These are phyloP conservation scores for Orychophragmus violaceus DNA, from an alignment of 345 rosid species.

Conservation along the genomic window DNA sequence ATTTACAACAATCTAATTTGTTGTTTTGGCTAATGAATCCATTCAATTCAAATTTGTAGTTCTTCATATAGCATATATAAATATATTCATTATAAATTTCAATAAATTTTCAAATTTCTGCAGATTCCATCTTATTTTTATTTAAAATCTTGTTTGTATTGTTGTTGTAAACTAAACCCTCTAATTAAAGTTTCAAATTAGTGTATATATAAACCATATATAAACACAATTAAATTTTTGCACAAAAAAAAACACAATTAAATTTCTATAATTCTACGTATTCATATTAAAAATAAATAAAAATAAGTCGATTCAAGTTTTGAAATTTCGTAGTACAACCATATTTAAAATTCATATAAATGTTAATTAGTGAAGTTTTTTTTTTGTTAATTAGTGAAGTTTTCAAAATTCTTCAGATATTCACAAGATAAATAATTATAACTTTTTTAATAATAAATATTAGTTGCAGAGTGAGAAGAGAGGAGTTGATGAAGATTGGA, in stretches of 20 bases:
- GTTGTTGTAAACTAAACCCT: background rate
- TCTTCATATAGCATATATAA: too few relatives aligned
- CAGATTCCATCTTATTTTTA: background rate
- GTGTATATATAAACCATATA: background rate
- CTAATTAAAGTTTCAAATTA: background rate
- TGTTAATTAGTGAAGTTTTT: background rate
- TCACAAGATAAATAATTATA: background rate
- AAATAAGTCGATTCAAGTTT: background rate
- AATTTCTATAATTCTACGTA: background rate
- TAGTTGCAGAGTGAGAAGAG: constrained; percentile 20
- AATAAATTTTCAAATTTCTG: background rate
- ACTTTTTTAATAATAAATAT: background rate
- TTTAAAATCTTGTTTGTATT: too few relatives aligned
- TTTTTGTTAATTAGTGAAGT: too few relatives aligned
- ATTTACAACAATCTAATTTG: background rate
- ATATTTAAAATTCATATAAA: background rate
- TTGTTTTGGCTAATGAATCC: too few relatives aligned
- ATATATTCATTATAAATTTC: background rate
- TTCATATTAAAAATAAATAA: background rate
- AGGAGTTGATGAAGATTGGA: constrained; percentile 24
- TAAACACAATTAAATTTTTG: background rate
- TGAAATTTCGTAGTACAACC: background rate
- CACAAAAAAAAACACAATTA: too few relatives aligned
- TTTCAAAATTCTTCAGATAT: background rate
- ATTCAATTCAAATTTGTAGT: too few relatives aligned